Evolutionary conservation across 257 asterid genomes (phyloP).

Genomic region (Solanum pimpinellifolium): DNA sequence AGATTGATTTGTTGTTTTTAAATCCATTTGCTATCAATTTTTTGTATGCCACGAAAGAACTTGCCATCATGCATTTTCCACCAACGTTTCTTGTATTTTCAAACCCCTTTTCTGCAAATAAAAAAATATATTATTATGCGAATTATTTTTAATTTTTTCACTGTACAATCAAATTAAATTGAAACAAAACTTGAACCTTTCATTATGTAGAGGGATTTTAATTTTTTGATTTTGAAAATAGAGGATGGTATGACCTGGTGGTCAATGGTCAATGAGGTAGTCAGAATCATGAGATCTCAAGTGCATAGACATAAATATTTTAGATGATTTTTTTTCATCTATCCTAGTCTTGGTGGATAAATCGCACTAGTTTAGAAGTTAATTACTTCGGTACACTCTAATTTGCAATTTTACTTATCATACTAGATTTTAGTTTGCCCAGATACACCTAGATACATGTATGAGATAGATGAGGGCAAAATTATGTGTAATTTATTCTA

Average conservation of each 20-base stretch:
- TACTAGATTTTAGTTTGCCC: no score
- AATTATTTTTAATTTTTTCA: no score
- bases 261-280: neutral
- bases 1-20: slow-evolving; percentile 46
- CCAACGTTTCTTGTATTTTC: slow-evolving; percentile 22
- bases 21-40: slow-evolving; percentile 56
- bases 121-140: neutral
- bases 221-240: neutral
- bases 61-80: slow-evolving; percentile 48
- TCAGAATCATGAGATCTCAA: no score
- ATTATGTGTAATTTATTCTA: no score
- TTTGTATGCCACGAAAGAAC: slow-evolving; percentile 29
- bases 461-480: no score
- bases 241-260: no score
- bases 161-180: neutral
- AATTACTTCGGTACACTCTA: no score
- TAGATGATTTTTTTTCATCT: neutral
- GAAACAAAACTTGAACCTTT: neutral
- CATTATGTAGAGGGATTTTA: neutral
- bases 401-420: no score
- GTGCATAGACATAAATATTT: neutral
- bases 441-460: no score
- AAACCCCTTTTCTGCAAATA: slow-evolving; percentile 43
- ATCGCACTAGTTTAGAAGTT: no score
- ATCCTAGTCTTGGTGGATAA: no score